Conservation (phyloP, 1,284 basidiomycete genomes). For the Cutaneotrichosporon cavernicola region DNA sequence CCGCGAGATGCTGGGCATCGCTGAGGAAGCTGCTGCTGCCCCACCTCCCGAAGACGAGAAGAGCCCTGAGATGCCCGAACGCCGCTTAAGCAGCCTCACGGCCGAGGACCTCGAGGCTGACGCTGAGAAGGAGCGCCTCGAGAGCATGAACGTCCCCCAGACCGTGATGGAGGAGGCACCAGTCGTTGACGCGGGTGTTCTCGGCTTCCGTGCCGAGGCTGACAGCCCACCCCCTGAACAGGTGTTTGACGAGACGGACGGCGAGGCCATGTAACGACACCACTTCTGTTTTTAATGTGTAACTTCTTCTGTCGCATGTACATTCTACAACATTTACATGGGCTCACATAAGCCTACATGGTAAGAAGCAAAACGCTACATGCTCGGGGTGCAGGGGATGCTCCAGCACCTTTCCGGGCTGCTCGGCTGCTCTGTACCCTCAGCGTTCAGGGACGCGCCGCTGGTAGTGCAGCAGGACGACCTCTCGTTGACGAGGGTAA, state of each 20-base stretch:
- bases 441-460: not conserved
- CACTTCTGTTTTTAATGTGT: not conserved
- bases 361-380: not conserved
- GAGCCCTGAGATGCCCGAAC: slow-evolving; percentile 16
- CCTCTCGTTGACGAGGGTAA: not conserved
- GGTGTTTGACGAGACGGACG: slow-evolving; percentile 29
- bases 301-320: slow-evolving; percentile 1
- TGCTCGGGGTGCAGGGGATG: not conserved
- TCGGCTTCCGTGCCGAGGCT: slow-evolving; percentile 23
- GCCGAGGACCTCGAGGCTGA: slow-evolving; percentile 44
- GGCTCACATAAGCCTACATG: not conserved
- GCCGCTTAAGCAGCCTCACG: slow-evolving; percentile 40
- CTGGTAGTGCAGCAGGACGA: not conserved
- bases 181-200: slow-evolving; percentile 13
- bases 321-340: slow-evolving; percentile 1
- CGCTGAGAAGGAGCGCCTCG: slow-evolving; percentile 38
- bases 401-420: not conserved
- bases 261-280: slow-evolving; percentile 16
- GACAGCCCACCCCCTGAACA: slow-evolving; percentile 18
- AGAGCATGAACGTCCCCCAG: slow-evolving; percentile 18
- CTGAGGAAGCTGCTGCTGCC: slow-evolving; percentile 32
- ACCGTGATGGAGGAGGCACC: slow-evolving; percentile 7
- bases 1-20: slow-evolving; percentile 68
- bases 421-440: not conserved
- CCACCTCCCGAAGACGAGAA: slow-evolving; percentile 22